phyloP scores from a whole-genome alignment of 441 rosid species.

The Metrosideros polymorpha region DNA sequence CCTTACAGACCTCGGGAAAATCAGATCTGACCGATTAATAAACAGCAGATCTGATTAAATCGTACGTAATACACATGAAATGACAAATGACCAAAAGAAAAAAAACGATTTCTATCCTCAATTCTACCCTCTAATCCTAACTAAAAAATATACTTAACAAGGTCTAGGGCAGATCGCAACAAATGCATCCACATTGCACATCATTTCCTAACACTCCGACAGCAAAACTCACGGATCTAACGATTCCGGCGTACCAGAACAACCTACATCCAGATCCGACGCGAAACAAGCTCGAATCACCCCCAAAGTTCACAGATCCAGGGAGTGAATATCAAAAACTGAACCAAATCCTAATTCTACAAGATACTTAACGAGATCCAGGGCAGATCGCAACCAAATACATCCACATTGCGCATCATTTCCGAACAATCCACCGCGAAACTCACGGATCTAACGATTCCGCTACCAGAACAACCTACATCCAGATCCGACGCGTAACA shows the following conservation, averaged over 20 bases:
- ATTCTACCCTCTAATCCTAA: rapidly evolving
- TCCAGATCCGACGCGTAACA: background rate
- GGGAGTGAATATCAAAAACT: background rate
- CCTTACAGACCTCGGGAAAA: background rate
- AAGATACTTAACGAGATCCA: no score
- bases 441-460: background rate
- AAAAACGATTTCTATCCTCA: no score
- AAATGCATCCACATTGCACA: background rate
- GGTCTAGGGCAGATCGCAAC: background rate
- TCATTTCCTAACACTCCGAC: background rate
- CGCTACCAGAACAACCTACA: no score
- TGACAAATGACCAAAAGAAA: background rate
- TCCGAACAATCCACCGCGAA: background rate
- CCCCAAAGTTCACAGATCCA: background rate
- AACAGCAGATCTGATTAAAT: background rate
- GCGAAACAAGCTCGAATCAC: background rate
- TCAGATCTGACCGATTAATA: background rate
- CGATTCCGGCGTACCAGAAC: background rate
- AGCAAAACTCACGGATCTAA: background rate
- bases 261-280: background rate
- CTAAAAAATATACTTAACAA: background rate
- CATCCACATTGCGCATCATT: background rate
- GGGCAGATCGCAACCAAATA: background rate
- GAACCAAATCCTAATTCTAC: no score
- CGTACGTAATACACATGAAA: background rate